phyloP scores from a whole-genome alignment of 257 asterid genomes.

The Handroanthus guayacan region DNA sequence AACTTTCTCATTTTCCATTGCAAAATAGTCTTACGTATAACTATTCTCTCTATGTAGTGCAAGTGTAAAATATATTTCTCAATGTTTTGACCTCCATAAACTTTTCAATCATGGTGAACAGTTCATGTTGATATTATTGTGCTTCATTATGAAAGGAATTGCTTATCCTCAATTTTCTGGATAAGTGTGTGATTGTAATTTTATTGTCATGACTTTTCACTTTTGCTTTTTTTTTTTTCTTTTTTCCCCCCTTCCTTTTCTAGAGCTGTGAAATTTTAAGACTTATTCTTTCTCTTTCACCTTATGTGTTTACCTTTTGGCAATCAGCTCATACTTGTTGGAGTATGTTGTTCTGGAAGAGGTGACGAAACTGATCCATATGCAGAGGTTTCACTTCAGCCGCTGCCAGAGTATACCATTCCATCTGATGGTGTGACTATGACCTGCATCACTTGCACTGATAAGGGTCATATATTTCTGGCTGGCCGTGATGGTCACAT shows the following conservation, averaged over 20 bases:
- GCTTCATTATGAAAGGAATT: constrained; percentile 4
- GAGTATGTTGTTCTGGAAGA: constrained; percentile 95
- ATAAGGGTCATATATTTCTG: constrained; percentile 81
- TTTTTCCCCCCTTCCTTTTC: not conserved
- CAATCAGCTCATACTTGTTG: constrained; percentile 86
- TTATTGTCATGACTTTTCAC: not conserved
- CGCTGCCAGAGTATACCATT: constrained; percentile 86
- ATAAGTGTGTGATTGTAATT: constrained; percentile 5
- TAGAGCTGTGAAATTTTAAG: not conserved
- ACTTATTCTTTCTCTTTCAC: constrained; percentile 13
- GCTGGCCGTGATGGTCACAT: constrained; percentile 98
- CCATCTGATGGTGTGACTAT: constrained; percentile 98
- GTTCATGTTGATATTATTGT: not conserved
- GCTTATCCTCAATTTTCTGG: not conserved
- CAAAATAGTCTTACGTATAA: too few relatives aligned
- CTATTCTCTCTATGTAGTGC: too few relatives aligned
- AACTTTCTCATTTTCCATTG: too few relatives aligned
- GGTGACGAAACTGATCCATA: constrained; percentile 88
- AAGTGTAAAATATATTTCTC: too few relatives aligned
- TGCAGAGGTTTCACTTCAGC: constrained; percentile 88
- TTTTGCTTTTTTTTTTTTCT: too few relatives aligned
- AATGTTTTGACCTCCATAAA: not conserved
- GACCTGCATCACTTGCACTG: constrained; percentile 93
- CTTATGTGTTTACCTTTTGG: constrained; percentile 41
- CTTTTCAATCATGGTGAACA: constrained; percentile 10